These are phyloP conservation scores for Entrophospora sp. DNA, from an alignment of 192 early-diverging fungal genomes.

Conservation along the genomic window DNA sequence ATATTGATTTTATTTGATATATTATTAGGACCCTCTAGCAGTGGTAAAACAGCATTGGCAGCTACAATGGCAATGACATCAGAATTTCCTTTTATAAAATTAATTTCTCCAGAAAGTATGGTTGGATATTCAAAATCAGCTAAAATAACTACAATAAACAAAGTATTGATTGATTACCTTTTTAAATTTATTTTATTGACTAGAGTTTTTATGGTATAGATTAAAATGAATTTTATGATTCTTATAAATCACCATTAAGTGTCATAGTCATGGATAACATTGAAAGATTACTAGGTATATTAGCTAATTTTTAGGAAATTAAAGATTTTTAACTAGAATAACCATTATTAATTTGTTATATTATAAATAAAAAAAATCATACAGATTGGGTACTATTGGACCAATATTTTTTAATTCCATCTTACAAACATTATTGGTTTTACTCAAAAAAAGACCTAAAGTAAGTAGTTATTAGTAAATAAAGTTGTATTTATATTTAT, in stretches of 20 bases:
- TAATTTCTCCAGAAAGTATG: constrained; percentile 95
- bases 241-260: constrained; percentile 91
- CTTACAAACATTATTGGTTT: constrained; percentile 85
- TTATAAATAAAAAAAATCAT: too few species aligned
- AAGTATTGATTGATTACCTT: constrained; percentile 31
- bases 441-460: constrained; percentile 85
- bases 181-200: neutral
- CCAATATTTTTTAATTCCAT: constrained; percentile 90
- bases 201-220: neutral
- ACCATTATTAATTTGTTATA: too few species aligned
- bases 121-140: constrained; percentile 80
- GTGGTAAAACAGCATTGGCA: constrained; percentile 93
- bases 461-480: constrained; percentile 19
- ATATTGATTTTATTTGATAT: neutral
- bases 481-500: neutral
- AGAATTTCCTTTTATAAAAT: constrained; percentile 93
- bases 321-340: too few species aligned
- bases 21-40: constrained; percentile 62
- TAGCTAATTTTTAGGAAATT: too few species aligned
- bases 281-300: constrained; percentile 73
- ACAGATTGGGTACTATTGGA: constrained; percentile 92
- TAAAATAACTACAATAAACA: constrained; percentile 80
- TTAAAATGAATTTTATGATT: constrained; percentile 79
- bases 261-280: constrained; percentile 92
- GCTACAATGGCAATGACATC: constrained; percentile 87